These are phyloP conservation scores for Epichloe gansuensis DNA, from an alignment of 2,329 filamentous ascomycete species.

Conservation along the genomic window DNA sequence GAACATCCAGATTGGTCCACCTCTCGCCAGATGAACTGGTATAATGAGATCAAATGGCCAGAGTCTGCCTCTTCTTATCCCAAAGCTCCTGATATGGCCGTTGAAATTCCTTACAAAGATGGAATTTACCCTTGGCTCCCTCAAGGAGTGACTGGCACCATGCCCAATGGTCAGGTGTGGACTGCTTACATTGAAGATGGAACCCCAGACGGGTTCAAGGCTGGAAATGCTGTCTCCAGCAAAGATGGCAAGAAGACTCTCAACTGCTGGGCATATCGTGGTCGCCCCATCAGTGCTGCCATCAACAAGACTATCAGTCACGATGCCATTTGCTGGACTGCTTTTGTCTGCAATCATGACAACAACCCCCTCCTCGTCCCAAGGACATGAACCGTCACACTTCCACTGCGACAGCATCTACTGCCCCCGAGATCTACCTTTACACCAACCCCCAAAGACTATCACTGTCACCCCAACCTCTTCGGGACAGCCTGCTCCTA, in stretches of 20 bases:
- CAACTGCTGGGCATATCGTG: slow-evolving; percentile 30
- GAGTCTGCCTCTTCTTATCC: slow-evolving; percentile 22
- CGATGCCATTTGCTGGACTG: slow-evolving; percentile 27
- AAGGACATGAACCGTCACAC: slow-evolving; percentile 24
- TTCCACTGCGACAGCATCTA: slow-evolving; percentile 21
- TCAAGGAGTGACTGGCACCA: slow-evolving; percentile 24
- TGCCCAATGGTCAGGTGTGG: slow-evolving; percentile 28
- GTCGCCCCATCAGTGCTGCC: slow-evolving; percentile 25
- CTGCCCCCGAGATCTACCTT: slow-evolving; percentile 22
- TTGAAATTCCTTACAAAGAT: slow-evolving; percentile 26
- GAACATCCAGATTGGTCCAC: slow-evolving; percentile 28
- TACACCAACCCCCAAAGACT: slow-evolving; percentile 19
- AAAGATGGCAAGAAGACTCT: slow-evolving; percentile 27
- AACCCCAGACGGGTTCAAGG: slow-evolving; percentile 27
- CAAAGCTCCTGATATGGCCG: slow-evolving; percentile 24
- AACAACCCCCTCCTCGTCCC: slow-evolving; percentile 21
- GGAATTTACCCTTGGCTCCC: slow-evolving; percentile 28
- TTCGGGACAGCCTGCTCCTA: slow-evolving; percentile 19
- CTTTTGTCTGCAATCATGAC: slow-evolving; percentile 29
- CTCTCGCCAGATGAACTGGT: slow-evolving; percentile 33
- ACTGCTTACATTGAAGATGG: slow-evolving; percentile 29
- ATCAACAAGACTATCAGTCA: slow-evolving; percentile 26
- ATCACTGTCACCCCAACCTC: slow-evolving; percentile 11
- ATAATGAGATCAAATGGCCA: slow-evolving; percentile 26
- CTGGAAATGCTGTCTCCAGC: slow-evolving; percentile 27